Base-by-base conservation (phyloP, 768 basidiomycete genomes). In the Saitozyma podzolica region DNA sequence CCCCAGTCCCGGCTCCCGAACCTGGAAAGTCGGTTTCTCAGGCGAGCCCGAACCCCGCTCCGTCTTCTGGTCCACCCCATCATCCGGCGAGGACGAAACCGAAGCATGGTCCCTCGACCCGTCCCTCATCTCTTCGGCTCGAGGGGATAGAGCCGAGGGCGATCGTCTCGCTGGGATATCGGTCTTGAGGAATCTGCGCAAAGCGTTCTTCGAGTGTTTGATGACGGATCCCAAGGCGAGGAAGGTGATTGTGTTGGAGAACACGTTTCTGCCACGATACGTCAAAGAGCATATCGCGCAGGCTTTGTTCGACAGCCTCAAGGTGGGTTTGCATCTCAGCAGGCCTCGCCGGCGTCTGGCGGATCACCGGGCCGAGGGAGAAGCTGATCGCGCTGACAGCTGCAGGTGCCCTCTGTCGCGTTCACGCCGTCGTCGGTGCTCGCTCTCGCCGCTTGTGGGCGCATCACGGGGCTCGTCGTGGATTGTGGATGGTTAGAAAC, bases 21-120 rank as follows among this genome's bases (percentile, higher is more conserved):
- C 93, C 63, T 98, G 95, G 94, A 96, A 94, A 81, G 91, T 94
- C 10, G 96, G 96, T 2, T 98, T 97, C 82, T 94, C 92, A 72
- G 95, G 95, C 13, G 96, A 99, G 82, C 87, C 92, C 5, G 84
- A 87, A 62, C 93, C 96, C 9, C 81, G 96, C 70, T 89, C 92
- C 59, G 88, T 93, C n/a, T 90, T 95, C 77, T 85, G 84, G 69
- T 50, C 72, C n/a, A 37, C 48, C 14, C 50, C 51, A 2, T 39
- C 51, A 10, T 9, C 53, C 6, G 9, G 14, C 20, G 50, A 51
- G 37, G 19, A 10, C 42, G 58, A 56, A 54, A 52, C 56, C 0
- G 75, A 74, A 45, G 66, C 68, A 14, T 72, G 70, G 65, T 78
- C 78, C 29, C 64, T 77, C 0, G 79, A 79, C 50, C 69, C 77